Evolutionary conservation across 352 stramenopile genomes (phyloP).

Genomic region (Globisporangium nunn): DNA sequence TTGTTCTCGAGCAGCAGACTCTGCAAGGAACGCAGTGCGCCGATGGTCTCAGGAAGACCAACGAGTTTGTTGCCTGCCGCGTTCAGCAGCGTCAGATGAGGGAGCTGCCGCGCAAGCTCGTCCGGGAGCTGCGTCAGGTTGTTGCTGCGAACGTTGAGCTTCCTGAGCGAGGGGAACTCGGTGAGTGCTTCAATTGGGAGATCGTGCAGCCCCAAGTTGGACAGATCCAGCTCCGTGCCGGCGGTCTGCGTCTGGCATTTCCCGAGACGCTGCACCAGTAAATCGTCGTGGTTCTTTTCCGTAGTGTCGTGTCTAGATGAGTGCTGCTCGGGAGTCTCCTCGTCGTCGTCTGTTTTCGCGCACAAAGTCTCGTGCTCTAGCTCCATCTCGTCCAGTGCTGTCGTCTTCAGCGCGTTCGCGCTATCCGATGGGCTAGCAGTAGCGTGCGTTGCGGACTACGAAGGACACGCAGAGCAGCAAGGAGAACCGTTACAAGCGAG

Average conservation of each 20-base stretch:
- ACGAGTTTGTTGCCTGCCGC: conserved; percentile 30
- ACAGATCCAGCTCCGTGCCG: conserved; percentile 41
- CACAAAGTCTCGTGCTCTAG: no score
- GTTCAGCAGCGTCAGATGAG: conserved; percentile 36
- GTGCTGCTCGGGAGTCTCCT: neutral
- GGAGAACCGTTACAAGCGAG: no score
- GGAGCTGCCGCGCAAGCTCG: conserved; percentile 23
- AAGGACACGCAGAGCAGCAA: no score
- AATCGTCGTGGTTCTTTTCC: neutral
- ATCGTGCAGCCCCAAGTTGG: conserved; percentile 25
- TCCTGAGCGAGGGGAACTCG: conserved; percentile 31
- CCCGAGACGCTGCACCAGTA: conserved; percentile 9
- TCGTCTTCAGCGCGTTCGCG: no score
- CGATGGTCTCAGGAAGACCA: conserved; percentile 25
- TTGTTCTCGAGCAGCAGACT: conserved; percentile 43
- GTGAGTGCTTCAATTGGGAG: conserved; percentile 27
- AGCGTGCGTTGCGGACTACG: no score
- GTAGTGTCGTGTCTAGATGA: neutral
- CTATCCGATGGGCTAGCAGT: no score
- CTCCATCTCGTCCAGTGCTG: no score
- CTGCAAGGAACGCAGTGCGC: conserved; percentile 27
- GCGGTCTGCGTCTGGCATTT: conserved; percentile 19
- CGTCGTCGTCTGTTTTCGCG: neutral
- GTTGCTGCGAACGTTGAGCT: conserved; percentile 46
- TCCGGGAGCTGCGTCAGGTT: conserved; percentile 23